Conservation (phyloP, 2,329 filamentous ascomycete species). For the Alternaria brassicicola region DNA sequence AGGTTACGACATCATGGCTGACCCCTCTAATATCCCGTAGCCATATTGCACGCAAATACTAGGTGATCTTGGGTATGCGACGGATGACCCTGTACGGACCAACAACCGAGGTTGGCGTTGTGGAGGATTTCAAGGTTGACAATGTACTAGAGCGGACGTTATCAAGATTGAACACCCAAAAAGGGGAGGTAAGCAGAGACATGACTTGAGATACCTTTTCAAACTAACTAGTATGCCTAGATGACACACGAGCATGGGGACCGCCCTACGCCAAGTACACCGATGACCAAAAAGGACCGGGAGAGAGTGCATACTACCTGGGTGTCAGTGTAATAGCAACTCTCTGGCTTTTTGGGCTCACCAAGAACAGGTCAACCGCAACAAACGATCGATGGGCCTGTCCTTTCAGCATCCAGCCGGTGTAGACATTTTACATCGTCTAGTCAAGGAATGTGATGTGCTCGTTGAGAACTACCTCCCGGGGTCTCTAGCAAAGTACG, state of each 20-base stretch:
- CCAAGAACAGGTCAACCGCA: slow-evolving; percentile 78
- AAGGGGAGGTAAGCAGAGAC: slow-evolving; percentile 32
- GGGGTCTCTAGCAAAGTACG: slow-evolving; percentile 85
- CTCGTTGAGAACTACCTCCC: slow-evolving; percentile 97
- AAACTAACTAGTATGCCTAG: slow-evolving; percentile 52
- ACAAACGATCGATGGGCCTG: slow-evolving; percentile 92
- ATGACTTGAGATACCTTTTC: not conserved
- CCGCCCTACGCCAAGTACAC: slow-evolving; percentile 88
- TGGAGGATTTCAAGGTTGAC: slow-evolving; percentile 20
- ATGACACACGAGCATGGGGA: slow-evolving; percentile 96
- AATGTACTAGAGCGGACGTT: slow-evolving; percentile 75
- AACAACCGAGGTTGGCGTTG: slow-evolving; percentile 39
- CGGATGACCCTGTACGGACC: slow-evolving; percentile 39
- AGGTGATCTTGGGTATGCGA: slow-evolving; percentile 85
- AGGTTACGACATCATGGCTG: fast-evolving
- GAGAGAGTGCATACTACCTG: slow-evolving; percentile 94
- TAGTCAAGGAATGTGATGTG: slow-evolving; percentile 85
- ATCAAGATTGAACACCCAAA: slow-evolving; percentile 96
- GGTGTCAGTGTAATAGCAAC: slow-evolving; percentile 62
- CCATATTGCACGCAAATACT: slow-evolving; percentile 98
- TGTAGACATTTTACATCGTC: slow-evolving; percentile 82
- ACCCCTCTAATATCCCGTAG: slow-evolving; percentile 56
- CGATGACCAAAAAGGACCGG: slow-evolving; percentile 67
- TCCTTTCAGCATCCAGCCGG: slow-evolving; percentile 88
- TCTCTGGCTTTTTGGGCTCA: not conserved